A percentile compares a stretch with the other conserved stretches of the same genome.
Evolutionary conservation across 768 basidiomycete genomes (phyloP).

Genomic region (Amanita pallidorosea): DNA sequence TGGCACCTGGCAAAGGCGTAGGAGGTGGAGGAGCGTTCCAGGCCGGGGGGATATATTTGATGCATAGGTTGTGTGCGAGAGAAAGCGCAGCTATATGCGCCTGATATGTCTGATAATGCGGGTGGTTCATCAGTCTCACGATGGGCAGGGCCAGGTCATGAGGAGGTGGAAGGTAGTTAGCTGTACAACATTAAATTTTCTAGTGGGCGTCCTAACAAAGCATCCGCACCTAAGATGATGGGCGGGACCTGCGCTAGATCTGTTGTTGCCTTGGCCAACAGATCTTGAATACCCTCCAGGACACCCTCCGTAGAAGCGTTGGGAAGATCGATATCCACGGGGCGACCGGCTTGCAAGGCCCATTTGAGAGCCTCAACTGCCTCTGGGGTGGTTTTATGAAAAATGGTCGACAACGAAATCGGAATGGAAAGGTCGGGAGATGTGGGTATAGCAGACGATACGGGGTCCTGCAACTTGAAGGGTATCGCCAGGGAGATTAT

Average conservation of each 20-base stretch:
- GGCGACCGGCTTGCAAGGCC: constrained; percentile 52
- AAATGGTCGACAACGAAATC: constrained; percentile 48
- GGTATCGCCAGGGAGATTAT: constrained; percentile 53
- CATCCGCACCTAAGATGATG: constrained; percentile 55
- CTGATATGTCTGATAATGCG: constrained; percentile 64
- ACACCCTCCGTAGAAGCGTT: constrained; percentile 41
- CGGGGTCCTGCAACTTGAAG: constrained; percentile 42
- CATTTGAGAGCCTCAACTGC: constrained; percentile 48
- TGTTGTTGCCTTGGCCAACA: constrained; percentile 52
- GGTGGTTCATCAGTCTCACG: constrained; percentile 72
- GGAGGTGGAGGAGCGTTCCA: constrained; percentile 57
- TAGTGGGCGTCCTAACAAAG: neutral
- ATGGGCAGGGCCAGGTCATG: constrained; percentile 61
- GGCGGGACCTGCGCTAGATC: constrained; percentile 35
- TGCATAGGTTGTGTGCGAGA: constrained; percentile 55
- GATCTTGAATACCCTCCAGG: constrained; percentile 59
- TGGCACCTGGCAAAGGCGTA: constrained; percentile 24
- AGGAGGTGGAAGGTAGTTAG: constrained; percentile 73
- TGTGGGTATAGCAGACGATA: constrained; percentile 26
- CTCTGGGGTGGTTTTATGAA: constrained; percentile 34
- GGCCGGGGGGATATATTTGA: constrained; percentile 69
- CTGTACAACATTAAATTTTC: constrained; percentile 21
- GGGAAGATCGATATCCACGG: constrained; percentile 64
- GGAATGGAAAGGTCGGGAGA: constrained; percentile 28
- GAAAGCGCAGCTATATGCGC: constrained; percentile 63